Base-by-base conservation (phyloP, 768 basidiomycete species). In the Lactifluus pinguis region DNA sequence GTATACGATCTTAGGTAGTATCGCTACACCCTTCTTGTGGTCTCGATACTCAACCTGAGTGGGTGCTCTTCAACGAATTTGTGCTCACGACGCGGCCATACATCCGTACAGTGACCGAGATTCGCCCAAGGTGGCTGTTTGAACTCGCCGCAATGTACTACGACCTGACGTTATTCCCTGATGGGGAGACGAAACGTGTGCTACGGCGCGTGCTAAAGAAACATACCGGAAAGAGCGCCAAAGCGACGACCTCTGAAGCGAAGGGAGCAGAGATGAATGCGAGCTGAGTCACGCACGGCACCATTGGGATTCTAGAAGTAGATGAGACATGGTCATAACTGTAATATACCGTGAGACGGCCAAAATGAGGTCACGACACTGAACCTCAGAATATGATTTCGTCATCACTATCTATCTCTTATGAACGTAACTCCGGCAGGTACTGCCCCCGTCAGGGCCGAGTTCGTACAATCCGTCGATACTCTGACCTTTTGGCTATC, bases 1-100 rank as follows among this genome's bases (percentile, higher is more conserved):
- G 41, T 36, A 9, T 52, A 29, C 19, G 7, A 10, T 19, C 49
- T 68, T 47, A 83, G 83, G 79, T 86, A 39, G 90, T 92, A 7
- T 77, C 75, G 2, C 74, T 94, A 17, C 94, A 98, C 70, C 89
- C 94, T 9, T 89, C 87, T 29, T 95, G 91, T 62, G 92, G 92
- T 34, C 75, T 97, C 49, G 89, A 92, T 63, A 83, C 83, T 11
- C 85, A 86, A 60, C 93, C 94, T 2, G 92, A 94, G 67, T 95
- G 92, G 93, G 91, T 94, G 3, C 70, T 91, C 7, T 94, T 89
- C 78, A 92, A 95, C 69, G 94, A 95, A 73, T 98, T 98, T 67
- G 92, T 98, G 10, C 74, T 98, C 65, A 98, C 95, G 7, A 90
- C 91, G 6, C 75, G 85, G 53, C 85, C 81, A 61, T 98, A 87